These are phyloP conservation scores for Cinnamomum micranthum DNA, from an alignment of 164 flowering plant species.

Conservation along the genomic window DNA sequence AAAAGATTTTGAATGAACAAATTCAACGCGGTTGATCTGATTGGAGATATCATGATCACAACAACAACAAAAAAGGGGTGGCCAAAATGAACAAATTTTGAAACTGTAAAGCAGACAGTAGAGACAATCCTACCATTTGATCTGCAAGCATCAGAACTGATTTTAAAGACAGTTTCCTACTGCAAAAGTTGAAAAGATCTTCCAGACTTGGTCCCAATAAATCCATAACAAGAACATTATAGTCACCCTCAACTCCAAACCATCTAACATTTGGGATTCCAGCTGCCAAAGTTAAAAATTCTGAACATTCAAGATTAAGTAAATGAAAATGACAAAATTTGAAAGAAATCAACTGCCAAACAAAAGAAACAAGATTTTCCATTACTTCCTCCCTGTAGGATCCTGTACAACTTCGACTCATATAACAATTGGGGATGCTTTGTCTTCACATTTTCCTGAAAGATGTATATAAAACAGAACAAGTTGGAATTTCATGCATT, in stretches of 20 bases:
- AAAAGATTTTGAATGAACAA: constrained; percentile 74
- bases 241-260: constrained; percentile 95
- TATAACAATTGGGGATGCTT: constrained; percentile 88
- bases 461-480: background rate
- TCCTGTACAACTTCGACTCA: constrained; percentile 83
- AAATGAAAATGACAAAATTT: background rate
- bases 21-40: constrained; percentile 85
- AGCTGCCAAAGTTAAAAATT: constrained; percentile 41
- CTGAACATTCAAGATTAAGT: background rate
- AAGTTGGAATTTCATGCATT: background rate
- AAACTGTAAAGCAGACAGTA: background rate
- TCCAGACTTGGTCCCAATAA: constrained; percentile 92
- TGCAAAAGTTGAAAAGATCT: constrained; percentile 90
- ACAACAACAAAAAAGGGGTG: background rate
- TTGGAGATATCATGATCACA: background rate
- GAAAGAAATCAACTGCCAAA: background rate
- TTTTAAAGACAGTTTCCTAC: constrained; percentile 80
- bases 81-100: background rate
- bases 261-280: constrained; percentile 89
- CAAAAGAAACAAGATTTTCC: constrained; percentile 4
- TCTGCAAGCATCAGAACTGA: constrained; percentile 94
- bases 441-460: constrained; percentile 86
- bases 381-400: constrained; percentile 91
- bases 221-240: constrained; percentile 90
- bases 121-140: constrained; percentile 58